Evolutionary conservation across 139 green algal species (phyloP), one percentile per base, ranked within the genome.

Genomic region (Astrephomene gubernaculifera): DNA sequence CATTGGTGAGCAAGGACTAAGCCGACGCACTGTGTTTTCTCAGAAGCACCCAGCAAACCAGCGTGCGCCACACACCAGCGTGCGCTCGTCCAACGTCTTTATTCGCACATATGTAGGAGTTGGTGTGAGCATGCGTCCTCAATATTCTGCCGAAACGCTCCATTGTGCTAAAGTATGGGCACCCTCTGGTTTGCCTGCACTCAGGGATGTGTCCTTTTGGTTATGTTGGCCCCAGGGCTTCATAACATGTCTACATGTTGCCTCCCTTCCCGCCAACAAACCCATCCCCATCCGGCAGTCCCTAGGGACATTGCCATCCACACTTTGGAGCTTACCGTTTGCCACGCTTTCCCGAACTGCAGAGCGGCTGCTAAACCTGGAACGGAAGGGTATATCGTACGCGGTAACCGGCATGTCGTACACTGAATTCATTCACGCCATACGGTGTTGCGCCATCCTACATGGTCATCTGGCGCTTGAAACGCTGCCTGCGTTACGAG

Each of bases 401-500:
- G 12, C 7, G 17, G 29, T 61, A 4, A 44, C 76, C 39, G 76
- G 76, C 76, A 83, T 83, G 76, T 63, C 38, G 19, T 54, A 29
- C 31, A 71, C 76, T 0, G 76, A 83, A 43, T 83, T 45, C 43
- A 0, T 45, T 9, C 19, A 61, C 19, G 39, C 39, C 60, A 41
- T 83, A 19, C 76, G 76, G 8, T 60, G 41, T n/a, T 45, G 44
- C 24, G 76, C 76, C 33, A 41, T 72, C 2, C 76, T 83, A 29
- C 76, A 83, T 38, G 76, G 76, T 25, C 60, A 72, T 43, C 76
- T 83, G 7, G 76, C 76, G 0, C 60, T 72, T 12, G 60, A 83
- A 21, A 39, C 41, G 6, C 60, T 83, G 60, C 76, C 76, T 4
- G 76, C 57, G 5, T 60, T 83, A n/a, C 60, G 72, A 33, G 76